Evolutionary conservation across 352 stramenopile species (phyloP), one percentile per base, ranked within the genome.

Genomic region (Phytophthora brassicae): DNA sequence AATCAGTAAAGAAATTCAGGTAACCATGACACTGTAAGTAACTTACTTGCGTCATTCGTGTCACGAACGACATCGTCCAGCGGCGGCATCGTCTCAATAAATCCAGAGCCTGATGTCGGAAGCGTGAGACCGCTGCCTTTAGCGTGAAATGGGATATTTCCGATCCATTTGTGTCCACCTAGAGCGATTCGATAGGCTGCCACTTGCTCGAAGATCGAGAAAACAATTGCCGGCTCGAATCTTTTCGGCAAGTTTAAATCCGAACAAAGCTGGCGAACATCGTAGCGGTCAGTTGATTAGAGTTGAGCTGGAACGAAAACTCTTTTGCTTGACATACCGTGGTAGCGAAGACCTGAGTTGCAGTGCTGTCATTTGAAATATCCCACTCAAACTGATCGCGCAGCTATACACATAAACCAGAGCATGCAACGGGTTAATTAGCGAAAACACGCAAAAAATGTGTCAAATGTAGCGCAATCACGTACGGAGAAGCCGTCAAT

Each of bases 331-430:
- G 17, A 5, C 64, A 7, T 53, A 79, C 71, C 44, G 68, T 81
- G 38, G 42, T 59, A 1, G 84, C 81, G 58, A 92, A 92, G 6
- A 51, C 51, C 44, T 90, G 70, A 4, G 72, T 74, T 6, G 77
- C 67, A 33, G 60, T 55, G 39, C 74, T 83, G 44, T 80, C 67
- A 35, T 77, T 83, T 29, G 68, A 79, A 28, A 90, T 81, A 48
- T 92, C 81, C 84, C 84, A 92, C 51, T 92, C 84, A 24, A 92
- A 89, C 56, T 91, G 84, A 63, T 92, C 84, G 8, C 77, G 81
- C 4, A 92, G 61, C 84, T 92, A 53, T 43, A 22, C n/a, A 43
- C 26, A 47, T 41, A 22, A 0, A 20, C 9, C 12, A 49, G 16
- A 38, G 54, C 17, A 52, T 13, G 26, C 17, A n/a, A 38, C 47